These are phyloP conservation scores for Botryotinia convoluta DNA, from an alignment of 2,329 filamentous ascomycete genomes.

Conservation along the genomic window DNA sequence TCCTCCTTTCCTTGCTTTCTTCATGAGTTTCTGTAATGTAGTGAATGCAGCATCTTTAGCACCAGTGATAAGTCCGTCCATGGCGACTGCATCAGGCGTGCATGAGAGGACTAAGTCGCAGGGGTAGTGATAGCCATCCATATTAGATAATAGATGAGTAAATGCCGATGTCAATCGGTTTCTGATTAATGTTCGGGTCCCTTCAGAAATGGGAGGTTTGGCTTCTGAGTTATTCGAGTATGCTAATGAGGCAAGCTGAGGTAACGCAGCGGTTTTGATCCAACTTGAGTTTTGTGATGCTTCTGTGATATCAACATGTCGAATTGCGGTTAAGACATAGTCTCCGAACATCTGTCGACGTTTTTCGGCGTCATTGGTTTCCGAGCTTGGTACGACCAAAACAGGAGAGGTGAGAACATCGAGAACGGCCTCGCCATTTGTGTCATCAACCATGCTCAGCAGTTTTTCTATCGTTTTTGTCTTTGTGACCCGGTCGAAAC, in stretches of 20 bases:
- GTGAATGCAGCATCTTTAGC: conserved; percentile 53
- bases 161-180: conserved; percentile 57
- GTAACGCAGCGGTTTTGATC: conserved; percentile 32
- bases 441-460: conserved; percentile 28
- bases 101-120: conserved; percentile 33
- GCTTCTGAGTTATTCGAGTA: conserved; percentile 48
- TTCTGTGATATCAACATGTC: conserved; percentile 30
- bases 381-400: conserved; percentile 35
- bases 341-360: conserved; percentile 37
- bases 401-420: conserved; percentile 48
- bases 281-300: conserved; percentile 27
- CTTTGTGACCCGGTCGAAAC: conserved; percentile 83
- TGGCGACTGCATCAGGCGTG: conserved; percentile 45
- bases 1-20: conserved; percentile 41
- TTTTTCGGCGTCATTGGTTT: conserved; percentile 34
- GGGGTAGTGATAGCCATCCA: conserved; percentile 49
- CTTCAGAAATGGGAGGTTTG: conserved; percentile 49
- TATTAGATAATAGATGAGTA: conserved; percentile 54
- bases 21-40: conserved; percentile 53
- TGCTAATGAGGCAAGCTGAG: conserved; percentile 50
- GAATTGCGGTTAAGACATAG: conserved; percentile 36
- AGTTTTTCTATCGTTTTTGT: conserved; percentile 75
- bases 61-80: conserved; percentile 54
- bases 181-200: conserved; percentile 54
- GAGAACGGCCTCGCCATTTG: conserved; percentile 43